Conservation (phyloP, 2,329 filamentous ascomycete species). For the Claviceps citrina region DNA sequence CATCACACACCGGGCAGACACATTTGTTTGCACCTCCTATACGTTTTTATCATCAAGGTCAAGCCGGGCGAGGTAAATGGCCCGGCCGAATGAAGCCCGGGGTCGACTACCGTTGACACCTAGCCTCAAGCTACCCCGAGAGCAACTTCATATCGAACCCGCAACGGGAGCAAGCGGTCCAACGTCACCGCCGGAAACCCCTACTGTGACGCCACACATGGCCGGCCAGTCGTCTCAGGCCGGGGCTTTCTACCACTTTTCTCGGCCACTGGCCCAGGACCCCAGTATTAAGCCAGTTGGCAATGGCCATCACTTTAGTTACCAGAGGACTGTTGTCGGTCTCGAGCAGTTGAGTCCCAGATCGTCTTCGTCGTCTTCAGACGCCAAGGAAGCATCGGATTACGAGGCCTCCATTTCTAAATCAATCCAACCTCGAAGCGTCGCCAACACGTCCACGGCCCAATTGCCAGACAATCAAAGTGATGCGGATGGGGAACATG, state of each 20-base stretch:
- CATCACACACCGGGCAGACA: constrained; percentile 5
- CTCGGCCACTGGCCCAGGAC: constrained; percentile 18
- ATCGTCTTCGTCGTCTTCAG: constrained; percentile 19
- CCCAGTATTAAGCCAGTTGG: constrained; percentile 28
- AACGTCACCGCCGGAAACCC: constrained; percentile 33
- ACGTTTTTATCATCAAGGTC: constrained; percentile 1
- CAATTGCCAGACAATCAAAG: neutral
- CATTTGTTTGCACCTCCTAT: constrained; percentile 4
- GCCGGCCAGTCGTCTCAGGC: constrained; percentile 19
- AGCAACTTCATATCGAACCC: constrained; percentile 11
- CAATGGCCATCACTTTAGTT: constrained; percentile 28
- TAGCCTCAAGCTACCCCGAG: constrained; percentile 22
- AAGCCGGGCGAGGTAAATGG: constrained; percentile 13
- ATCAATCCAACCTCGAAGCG: neutral
- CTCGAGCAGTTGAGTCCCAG: constrained; percentile 23
- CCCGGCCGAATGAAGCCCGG: constrained; percentile 9
- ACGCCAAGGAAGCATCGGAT: constrained; percentile 10
- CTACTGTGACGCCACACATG: constrained; percentile 23
- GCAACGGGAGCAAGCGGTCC: constrained; percentile 18
- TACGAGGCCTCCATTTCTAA: constrained; percentile 5
- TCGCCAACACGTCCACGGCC: neutral
- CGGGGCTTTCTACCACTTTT: constrained; percentile 18
- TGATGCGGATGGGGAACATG: neutral
- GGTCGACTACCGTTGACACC: constrained; percentile 25
- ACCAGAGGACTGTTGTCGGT: constrained; percentile 18